Conservation (phyloP, 1,284 basidiomycete species). For the Caloboletus firmus region DNA sequence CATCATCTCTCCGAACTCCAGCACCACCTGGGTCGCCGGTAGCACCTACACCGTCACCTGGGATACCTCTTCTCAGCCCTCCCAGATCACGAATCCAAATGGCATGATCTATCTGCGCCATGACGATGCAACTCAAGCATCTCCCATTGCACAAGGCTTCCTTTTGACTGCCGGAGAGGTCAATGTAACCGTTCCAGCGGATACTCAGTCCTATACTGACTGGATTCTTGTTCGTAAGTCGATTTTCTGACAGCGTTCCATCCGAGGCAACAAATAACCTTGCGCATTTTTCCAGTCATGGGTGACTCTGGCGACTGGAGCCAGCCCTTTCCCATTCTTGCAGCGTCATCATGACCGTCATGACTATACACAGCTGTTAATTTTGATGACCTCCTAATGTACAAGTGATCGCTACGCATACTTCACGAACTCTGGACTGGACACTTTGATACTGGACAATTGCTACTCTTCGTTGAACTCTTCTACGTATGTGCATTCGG, state of each 20-base stretch:
- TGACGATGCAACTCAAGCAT: constrained; percentile 27
- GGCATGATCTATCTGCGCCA: constrained; percentile 45
- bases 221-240: constrained; percentile 46
- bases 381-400: constrained; percentile 17
- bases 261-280: not conserved
- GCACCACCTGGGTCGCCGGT: constrained; percentile 46
- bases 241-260: not conserved
- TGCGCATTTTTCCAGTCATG: constrained; percentile 38
- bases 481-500: not conserved
- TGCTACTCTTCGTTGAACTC: constrained; percentile 1
- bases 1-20: constrained; percentile 39
- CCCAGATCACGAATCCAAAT: constrained; percentile 46
- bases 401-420: constrained; percentile 1
- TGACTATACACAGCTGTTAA: constrained; percentile 2
- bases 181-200: constrained; percentile 40
- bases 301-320: constrained; percentile 53
- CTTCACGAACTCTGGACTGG: constrained; percentile 12
- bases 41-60: constrained; percentile 46
- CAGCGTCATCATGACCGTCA: constrained; percentile 19
- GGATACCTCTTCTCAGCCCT: constrained; percentile 43
- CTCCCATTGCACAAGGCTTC: constrained; percentile 42
- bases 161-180: constrained; percentile 40
- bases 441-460: constrained; percentile 12
- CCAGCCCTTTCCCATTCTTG: constrained; percentile 38
- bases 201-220: constrained; percentile 32